Percentiles rank a stretch among this genome's conserved stretches.
Conservation (phyloP, 2,329 filamentous ascomycete species). For the Alternaria arborescens region DNA sequence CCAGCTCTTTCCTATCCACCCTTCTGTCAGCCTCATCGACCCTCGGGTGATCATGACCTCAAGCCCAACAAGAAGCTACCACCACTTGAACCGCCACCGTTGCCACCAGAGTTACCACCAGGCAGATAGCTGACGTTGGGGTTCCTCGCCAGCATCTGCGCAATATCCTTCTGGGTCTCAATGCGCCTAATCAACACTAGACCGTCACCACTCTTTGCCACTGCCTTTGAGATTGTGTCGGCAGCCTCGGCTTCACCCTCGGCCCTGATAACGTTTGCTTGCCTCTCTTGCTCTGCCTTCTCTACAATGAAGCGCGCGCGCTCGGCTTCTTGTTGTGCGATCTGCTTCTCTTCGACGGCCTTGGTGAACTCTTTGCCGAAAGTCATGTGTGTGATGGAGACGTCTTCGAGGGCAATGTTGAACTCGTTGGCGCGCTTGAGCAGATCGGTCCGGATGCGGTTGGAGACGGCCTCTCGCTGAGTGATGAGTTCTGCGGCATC, state of each 20-base stretch:
- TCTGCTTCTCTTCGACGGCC: constrained; percentile 99
- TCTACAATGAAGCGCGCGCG: constrained; percentile 97
- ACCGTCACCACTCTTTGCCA: constrained; percentile 91
- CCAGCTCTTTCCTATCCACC: neutral
- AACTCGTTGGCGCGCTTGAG: constrained; percentile 94
- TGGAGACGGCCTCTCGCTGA: constrained; percentile 94
- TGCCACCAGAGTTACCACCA: constrained; percentile 68
- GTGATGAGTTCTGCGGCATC: constrained; percentile 78
- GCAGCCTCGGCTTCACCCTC: constrained; percentile 98
- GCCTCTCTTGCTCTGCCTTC: constrained; percentile 97
- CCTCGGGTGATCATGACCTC: constrained; percentile 54
- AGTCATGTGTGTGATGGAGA: constrained; percentile 99
- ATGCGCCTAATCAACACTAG: constrained; percentile 96
- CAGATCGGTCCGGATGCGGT: constrained; percentile 91
- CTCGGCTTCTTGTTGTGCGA: constrained; percentile 98
- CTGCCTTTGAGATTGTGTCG: constrained; percentile 92
- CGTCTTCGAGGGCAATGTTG: constrained; percentile 98
- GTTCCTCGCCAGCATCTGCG: constrained; percentile 85
- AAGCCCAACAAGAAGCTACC: constrained; percentile 74
- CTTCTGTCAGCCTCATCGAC: neutral
- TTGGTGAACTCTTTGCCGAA: constrained; percentile 99
- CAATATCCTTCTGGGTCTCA: constrained; percentile 95
- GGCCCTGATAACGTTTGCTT: constrained; percentile 97
- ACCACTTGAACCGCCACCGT: constrained; percentile 64
- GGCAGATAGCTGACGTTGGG: constrained; percentile 97